Percentiles rank a stretch among this genome's conserved stretches.
phyloP scores from a whole-genome alignment of 2,329 filamentous ascomycete species.

The Phyllosticta paracitricarpa region DNA sequence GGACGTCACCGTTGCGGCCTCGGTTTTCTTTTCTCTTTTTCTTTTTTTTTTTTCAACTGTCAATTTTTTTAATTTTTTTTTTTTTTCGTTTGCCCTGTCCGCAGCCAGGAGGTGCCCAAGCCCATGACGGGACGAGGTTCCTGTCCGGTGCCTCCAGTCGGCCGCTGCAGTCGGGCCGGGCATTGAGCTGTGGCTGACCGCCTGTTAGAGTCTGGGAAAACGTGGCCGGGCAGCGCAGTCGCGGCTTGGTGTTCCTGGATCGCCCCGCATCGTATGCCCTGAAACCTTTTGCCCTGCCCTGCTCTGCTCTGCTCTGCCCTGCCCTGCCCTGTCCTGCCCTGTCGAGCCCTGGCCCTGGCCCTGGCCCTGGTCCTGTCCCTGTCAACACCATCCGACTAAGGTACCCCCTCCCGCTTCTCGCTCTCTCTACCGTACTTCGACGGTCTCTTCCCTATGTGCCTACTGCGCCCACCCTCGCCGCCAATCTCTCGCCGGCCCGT shows the following conservation, averaged over 20 bases:
- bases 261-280: background rate
- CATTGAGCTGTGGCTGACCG: background rate
- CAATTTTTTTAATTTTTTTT: too few species aligned
- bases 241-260: background rate
- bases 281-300: background rate
- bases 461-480: too few species aligned
- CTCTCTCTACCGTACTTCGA: too few species aligned
- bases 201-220: background rate
- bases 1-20: too few species aligned
- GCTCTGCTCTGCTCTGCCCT: background rate
- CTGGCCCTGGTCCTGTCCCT: background rate
- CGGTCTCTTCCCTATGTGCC: too few species aligned
- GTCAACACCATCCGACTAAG: constrained; percentile 1
- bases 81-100: background rate
- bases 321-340: background rate
- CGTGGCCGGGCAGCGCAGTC: background rate
- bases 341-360: too few species aligned
- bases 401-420: too few species aligned
- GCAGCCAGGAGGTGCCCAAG: too few species aligned
- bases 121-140: too few species aligned
- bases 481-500: too few species aligned
- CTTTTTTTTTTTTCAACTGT: background rate
- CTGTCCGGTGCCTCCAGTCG: background rate
- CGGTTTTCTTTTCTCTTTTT: background rate
- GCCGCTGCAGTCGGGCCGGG: background rate